Evolutionary conservation across 345 rosid species (phyloP), one percentile per base, ranked within the genome.

Genomic region (Rhizophora apiculata): DNA sequence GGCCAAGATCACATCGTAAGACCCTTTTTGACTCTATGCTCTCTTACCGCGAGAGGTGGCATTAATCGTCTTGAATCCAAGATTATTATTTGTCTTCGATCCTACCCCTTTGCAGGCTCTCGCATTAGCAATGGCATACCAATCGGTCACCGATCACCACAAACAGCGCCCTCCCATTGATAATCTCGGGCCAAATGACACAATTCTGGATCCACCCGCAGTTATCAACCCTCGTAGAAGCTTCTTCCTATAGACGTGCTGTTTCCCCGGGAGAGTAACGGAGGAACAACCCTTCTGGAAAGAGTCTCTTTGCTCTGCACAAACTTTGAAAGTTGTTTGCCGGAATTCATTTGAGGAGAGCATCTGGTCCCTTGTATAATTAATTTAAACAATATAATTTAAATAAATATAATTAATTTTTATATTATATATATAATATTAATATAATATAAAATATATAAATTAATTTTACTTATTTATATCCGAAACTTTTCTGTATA

Each of bases 111-210:
- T 65, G 75, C 76, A 93, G 96, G 98, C 92, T 56, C 82, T 93
- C 68, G 97, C 97, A 64, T 78, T 93, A 79, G 93, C 93, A 63
- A 90, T 93, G 85, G 97, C 89, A 21, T 90, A 87, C 82, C 96
- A 87, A 74, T 90, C 88, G 1, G 87, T 76, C 37, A 89, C 93
- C 3, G 74, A 87, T 68, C 89, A 81, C 72, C 97, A 89, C 64
- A 90, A 81, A 85, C 89, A 79, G 74, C 87, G 85, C 22, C 98
- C 98, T 0, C 97, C 96, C 1, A 82, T 93, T 0, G 78, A 85
- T 63, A 72, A 89, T 76, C 86, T 90, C 24, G 96, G 89, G 54
- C 86, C 88, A 19, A 72, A 79, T 46, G 96, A 89, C 74, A 65
- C 54, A 3, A 83, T 86, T 62, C 86, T 82, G 0, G 68, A 72